Percentiles rank a stretch among this genome's conserved stretches.
These are phyloP conservation scores for Nicotiana otophora DNA, from an alignment of 257 asterid species.

Conservation along the genomic window DNA sequence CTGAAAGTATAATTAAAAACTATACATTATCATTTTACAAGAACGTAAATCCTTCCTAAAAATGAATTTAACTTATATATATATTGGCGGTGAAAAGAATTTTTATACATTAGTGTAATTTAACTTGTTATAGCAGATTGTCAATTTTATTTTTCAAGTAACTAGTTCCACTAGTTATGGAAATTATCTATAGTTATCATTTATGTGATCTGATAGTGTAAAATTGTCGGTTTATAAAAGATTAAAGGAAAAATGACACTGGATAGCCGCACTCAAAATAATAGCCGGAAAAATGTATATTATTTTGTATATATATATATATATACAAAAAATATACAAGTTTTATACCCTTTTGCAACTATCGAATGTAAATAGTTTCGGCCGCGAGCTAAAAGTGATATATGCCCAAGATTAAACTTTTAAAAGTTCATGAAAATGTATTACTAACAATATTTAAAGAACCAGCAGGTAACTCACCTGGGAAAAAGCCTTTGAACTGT, in stretches of 20 bases:
- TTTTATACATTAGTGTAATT: neutral
- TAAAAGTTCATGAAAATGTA: neutral
- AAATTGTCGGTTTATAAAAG: neutral
- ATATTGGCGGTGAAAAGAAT: neutral
- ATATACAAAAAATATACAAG: no score
- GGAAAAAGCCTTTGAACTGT: constrained; percentile 40
- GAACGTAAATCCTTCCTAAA: neutral
- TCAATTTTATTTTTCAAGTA: neutral
- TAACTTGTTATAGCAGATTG: neutral
- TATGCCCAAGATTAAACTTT: neutral
- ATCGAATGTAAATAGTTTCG: no score
- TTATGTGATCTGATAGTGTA: neutral
- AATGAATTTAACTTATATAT: neutral
- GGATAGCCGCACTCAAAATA: no score
- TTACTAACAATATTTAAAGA: neutral
- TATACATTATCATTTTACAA: no score
- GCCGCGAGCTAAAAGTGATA: no score
- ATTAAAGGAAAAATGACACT: no score
- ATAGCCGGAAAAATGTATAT: no score
- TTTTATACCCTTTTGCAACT: no score
- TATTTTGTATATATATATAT: no score
- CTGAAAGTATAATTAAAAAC: neutral
- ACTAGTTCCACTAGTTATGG: neutral
- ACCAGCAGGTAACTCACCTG: constrained; percentile 27
- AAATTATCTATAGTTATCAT: neutral